These are phyloP conservation scores for Kodamaea neixiangensis DNA, from an alignment of 805 yeast species.

Conservation along the genomic window DNA sequence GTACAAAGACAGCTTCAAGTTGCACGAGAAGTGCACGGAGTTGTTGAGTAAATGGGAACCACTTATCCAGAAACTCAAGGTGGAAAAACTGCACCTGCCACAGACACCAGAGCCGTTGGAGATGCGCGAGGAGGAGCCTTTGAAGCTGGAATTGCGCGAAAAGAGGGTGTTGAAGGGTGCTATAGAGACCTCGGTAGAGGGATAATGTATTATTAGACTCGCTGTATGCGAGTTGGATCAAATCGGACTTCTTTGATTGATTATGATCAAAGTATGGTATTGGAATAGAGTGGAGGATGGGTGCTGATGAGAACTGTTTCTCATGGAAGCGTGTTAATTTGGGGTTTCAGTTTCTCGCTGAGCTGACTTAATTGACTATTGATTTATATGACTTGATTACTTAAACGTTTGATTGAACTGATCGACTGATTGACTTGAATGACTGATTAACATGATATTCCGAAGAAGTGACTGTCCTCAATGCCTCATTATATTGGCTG, in stretches of 20 bases:
- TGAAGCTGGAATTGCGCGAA: slow-evolving; percentile 1
- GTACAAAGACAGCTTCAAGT: slow-evolving; percentile 44
- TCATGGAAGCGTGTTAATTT: too few species aligned
- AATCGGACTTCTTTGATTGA: neutral
- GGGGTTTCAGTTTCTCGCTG: too few species aligned
- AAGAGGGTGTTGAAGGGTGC: slow-evolving; percentile 1
- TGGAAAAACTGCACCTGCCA: slow-evolving; percentile 24
- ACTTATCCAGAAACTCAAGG: slow-evolving; percentile 36
- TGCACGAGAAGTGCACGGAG: slow-evolving; percentile 46
- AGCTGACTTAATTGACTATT: too few species aligned
- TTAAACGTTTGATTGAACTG: too few species aligned
- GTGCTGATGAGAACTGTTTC: too few species aligned
- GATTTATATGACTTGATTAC: too few species aligned
- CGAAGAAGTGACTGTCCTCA: too few species aligned
- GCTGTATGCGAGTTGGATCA: neutral
- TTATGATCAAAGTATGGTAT: too few species aligned
- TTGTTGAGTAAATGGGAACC: slow-evolving; percentile 45
- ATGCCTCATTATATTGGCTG: too few species aligned
- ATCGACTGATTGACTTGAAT: too few species aligned
- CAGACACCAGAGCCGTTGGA: slow-evolving; percentile 8
- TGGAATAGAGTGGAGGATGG: too few species aligned
- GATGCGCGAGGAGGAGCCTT: neutral
- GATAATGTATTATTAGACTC: neutral
- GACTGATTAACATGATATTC: too few species aligned
- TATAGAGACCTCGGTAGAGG: slow-evolving; percentile 6